These are phyloP conservation scores for Xylariaceae sp. DNA, from an alignment of 2,329 filamentous ascomycete species.

Conservation along the genomic window DNA sequence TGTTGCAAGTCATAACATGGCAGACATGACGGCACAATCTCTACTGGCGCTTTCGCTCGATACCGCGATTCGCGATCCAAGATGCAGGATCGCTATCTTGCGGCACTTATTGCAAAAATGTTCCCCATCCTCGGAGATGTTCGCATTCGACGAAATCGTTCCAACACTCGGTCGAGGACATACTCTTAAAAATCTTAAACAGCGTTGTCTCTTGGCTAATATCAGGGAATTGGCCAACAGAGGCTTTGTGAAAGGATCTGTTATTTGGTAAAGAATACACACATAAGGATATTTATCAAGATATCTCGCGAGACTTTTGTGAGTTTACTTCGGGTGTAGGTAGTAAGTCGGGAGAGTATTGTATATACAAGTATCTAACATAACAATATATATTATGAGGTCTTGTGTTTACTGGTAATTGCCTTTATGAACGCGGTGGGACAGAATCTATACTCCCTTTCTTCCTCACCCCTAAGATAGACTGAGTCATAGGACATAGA, in stretches of 20 bases:
- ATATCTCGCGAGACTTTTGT: too few relatives aligned
- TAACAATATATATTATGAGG: too few relatives aligned
- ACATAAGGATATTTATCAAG: too few relatives aligned
- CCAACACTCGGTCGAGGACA: constrained; percentile 14
- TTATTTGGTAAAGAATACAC: constrained; percentile 17
- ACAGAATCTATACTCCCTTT: too few relatives aligned
- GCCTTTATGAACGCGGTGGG: too few relatives aligned
- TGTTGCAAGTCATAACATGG: neutral
- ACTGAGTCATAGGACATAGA: too few relatives aligned
- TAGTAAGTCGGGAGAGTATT: too few relatives aligned
- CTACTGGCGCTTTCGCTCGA: constrained; percentile 24
- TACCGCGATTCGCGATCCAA: constrained; percentile 22
- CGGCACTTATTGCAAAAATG: constrained; percentile 24
- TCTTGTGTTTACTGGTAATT: too few relatives aligned
- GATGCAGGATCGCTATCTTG: constrained; percentile 20
- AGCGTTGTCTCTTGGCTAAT: constrained; percentile 19
- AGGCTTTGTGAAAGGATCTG: constrained; percentile 24
- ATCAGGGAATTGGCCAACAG: constrained; percentile 19
- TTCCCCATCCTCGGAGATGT: constrained; percentile 19
- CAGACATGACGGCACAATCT: constrained; percentile 23
- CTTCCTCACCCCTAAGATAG: too few relatives aligned
- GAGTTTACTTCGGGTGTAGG: too few relatives aligned
- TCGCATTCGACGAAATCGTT: constrained; percentile 22
- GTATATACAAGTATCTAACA: too few relatives aligned
- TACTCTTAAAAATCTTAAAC: constrained; percentile 13